Base-by-base conservation (phyloP, 345 rosid species). In the Salix exigua region DNA sequence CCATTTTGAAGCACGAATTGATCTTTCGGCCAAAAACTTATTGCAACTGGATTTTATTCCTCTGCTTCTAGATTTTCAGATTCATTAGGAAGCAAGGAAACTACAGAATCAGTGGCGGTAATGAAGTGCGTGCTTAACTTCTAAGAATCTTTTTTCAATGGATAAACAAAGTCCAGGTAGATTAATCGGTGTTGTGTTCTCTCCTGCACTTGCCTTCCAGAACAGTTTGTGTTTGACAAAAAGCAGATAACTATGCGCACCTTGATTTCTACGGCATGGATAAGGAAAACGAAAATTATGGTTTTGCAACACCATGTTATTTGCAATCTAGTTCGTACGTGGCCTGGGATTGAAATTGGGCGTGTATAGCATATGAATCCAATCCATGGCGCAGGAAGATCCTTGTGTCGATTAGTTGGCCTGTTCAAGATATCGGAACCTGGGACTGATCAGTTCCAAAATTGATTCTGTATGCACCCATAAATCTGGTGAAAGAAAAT, bases 1-100 rank as follows among this genome's bases (percentile, higher is more conserved):
- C 58, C 95, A 87, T 79, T 95, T 95, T 80, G 98, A 95, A 91
- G 98, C 97, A 25, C 84, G 96, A 61, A 82, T 89, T 33, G 88
- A 91, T 88, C 94, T 94, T 18, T 72, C 77, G 7, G 44, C 77
- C 60, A 19, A 72, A 37, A 28, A 30, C 4, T 30, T 46, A 21
- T 55, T 19, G 44, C 35, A 51, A 37, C 65, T 71, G 67, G 71
- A 63, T 28, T 64, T 13, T 70, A 19, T 50, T 7, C 12, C 10
- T 3, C 26, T 2, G 38, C 5, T 17, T 35, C 63, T 18, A 10
- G 12, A 64, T 46, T 73, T 16, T 55, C 48, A 21, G 16, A 13
- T 38, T 44, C 66, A 35, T 53, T 31, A 5, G 46, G 53, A 55
- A 51, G 21, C 6, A 2, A 0, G 26, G 6, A 53, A 53, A 53